These are phyloP conservation scores for Hypericum androsaemum DNA, from an alignment of 345 rosid genomes.

Conservation along the genomic window DNA sequence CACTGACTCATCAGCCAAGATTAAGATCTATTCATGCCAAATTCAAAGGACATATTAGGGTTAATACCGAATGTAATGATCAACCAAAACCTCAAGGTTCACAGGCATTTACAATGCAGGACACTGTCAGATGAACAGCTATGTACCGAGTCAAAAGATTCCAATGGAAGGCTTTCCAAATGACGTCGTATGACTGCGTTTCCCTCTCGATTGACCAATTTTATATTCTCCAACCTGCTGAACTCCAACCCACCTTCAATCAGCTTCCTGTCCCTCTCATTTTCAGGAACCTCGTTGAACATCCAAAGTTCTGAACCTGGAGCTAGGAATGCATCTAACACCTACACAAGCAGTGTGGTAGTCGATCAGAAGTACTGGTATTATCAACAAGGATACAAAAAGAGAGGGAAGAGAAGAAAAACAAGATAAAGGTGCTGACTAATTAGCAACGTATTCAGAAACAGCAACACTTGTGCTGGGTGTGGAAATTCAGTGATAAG, in stretches of 20 bases:
- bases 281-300: conserved; percentile 70
- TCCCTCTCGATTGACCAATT: conserved; percentile 54
- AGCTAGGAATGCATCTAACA: conserved; percentile 62
- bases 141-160: conserved; percentile 64
- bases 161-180: conserved; percentile 68
- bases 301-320: conserved; percentile 73
- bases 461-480: conserved; percentile 6
- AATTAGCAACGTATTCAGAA: conserved; percentile 1
- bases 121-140: background rate
- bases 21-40: conserved; percentile 40
- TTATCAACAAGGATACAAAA: conserved; percentile 1
- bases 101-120: background rate
- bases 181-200: conserved; percentile 65
- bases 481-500: conserved; percentile 8
- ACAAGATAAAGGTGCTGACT: background rate
- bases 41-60: background rate
- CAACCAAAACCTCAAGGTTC: background rate
- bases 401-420: background rate
- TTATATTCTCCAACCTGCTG: conserved; percentile 44
- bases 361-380: no score
- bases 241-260: conserved; percentile 62
- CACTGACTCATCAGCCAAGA: conserved; percentile 68
- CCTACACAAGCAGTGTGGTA: conserved; percentile 25
- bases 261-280: conserved; percentile 58
- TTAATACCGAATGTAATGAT: background rate